A percentile compares a stretch with the other conserved stretches of the same genome.
phyloP scores from a whole-genome alignment of 805 yeast species.

The Kodamaea laetipori region DNA sequence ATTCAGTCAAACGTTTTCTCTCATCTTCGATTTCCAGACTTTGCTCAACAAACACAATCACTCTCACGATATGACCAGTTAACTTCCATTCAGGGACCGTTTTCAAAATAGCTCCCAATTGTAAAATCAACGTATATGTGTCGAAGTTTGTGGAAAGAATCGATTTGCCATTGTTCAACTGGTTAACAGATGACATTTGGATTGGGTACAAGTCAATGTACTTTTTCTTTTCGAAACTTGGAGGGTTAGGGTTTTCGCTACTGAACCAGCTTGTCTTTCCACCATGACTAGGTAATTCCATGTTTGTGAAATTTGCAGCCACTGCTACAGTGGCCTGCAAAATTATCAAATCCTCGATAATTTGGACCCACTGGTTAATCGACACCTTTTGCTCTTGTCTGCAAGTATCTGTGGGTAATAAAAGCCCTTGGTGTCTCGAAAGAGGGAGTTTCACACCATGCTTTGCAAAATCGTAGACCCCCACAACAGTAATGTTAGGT shows the following conservation, averaged over 20 bases:
- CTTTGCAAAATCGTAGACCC: constrained; percentile 71
- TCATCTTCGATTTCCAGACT: constrained; percentile 73
- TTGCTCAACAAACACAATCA: constrained; percentile 87
- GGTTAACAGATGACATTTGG: constrained; percentile 88
- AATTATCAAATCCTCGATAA: constrained; percentile 84
- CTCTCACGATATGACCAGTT: constrained; percentile 66
- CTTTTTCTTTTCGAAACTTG: constrained; percentile 34
- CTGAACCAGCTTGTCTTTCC: constrained; percentile 21
- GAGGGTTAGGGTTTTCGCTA: constrained; percentile 2
- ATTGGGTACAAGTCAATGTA: constrained; percentile 92
- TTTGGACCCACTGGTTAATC: constrained; percentile 85
- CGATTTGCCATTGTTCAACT: constrained; percentile 64
- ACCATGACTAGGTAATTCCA: constrained; percentile 60
- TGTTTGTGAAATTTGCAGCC: constrained; percentile 78
- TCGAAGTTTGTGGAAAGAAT: constrained; percentile 89
- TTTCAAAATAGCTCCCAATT: constrained; percentile 86
- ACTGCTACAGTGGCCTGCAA: constrained; percentile 92
- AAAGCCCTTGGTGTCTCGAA: constrained; percentile 21
- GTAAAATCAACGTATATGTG: constrained; percentile 90
- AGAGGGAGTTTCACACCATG: constrained; percentile 38
- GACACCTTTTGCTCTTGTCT: constrained; percentile 68
- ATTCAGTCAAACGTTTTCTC: constrained; percentile 54
- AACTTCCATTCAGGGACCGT: constrained; percentile 94
- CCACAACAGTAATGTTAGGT: constrained; percentile 91
- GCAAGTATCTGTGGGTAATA: constrained; percentile 78